Percentiles rank a stretch among this genome's conserved stretches.
Evolutionary conservation across 805 yeast genomes (phyloP).

Genomic region (Hanseniaspora osmophila): DNA sequence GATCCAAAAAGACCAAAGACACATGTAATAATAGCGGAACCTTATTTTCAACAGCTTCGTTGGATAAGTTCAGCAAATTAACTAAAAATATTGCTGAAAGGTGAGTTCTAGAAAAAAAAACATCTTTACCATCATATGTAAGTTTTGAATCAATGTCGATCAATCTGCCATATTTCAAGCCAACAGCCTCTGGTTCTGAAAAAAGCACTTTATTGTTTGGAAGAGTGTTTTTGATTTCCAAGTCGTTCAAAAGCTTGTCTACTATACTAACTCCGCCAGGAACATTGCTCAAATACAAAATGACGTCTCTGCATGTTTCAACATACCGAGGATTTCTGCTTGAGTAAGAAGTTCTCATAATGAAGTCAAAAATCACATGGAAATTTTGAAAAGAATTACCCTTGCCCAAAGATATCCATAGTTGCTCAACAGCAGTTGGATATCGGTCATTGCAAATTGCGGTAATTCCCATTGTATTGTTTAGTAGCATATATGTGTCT

Average conservation of each 20-base stretch:
- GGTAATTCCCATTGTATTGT: conserved; percentile 73
- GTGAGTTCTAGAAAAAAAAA: conserved; percentile 78
- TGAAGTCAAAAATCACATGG: conserved; percentile 55
- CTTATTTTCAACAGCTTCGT: conserved; percentile 43
- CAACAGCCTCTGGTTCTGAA: conserved; percentile 21
- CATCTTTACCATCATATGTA: conserved; percentile 46
- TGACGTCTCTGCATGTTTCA: conserved; percentile 64
- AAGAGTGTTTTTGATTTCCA: conserved; percentile 83
- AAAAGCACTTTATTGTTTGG: conserved; percentile 39
- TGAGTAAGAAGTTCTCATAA: conserved; percentile 52
- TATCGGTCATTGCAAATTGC: conserved; percentile 58
- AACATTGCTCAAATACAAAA: conserved; percentile 48
- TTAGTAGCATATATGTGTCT: conserved; percentile 56
- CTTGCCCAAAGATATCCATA: conserved; percentile 89
- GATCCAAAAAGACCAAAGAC: conserved; percentile 71
- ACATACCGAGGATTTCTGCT: conserved; percentile 63
- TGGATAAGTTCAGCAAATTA: conserved; percentile 57
- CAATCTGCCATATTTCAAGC: conserved; percentile 48
- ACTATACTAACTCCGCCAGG: conserved; percentile 41
- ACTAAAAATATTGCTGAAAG: conserved; percentile 73
- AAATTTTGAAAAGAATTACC: conserved; percentile 57
- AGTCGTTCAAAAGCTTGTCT: conserved; percentile 50
- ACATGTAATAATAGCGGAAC: conserved; percentile 69
- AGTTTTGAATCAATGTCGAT: conserved; percentile 52
- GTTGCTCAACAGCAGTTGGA: conserved; percentile 79